Evolutionary conservation across 345 rosid species (phyloP).

Genomic region (Hirschfeldia incana): DNA sequence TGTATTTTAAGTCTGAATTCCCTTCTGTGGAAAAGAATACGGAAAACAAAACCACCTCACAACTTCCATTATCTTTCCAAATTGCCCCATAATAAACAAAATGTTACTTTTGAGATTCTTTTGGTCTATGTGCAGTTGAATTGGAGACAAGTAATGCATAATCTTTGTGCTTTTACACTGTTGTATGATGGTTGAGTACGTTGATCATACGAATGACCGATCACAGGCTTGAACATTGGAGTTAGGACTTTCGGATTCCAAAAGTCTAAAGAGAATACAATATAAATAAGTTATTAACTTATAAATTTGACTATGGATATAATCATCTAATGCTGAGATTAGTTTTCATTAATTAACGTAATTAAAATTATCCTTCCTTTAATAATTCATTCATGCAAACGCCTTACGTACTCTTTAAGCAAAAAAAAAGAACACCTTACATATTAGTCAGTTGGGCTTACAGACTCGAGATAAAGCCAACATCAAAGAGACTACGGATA

Average conservation of each 20-base stretch:
- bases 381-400: neutral
- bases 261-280: neutral
- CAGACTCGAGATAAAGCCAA: no score
- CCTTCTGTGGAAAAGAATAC: neutral
- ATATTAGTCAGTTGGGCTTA: no score
- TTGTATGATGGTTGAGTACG: neutral
- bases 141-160: neutral
- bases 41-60: neutral
- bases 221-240: neutral
- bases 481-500: no score
- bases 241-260: neutral
- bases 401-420: no score
- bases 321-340: neutral
- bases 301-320: neutral
- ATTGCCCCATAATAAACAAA: slow-evolving; percentile 5
- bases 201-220: neutral
- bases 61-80: slow-evolving; percentile 5
- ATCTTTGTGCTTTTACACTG: neutral
- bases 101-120: neutral
- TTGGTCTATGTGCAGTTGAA: neutral
- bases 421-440: neutral
- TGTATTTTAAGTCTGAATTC: neutral
- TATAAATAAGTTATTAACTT: neutral
- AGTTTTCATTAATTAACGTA: neutral
- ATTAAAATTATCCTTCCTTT: neutral